phyloP scores from a whole-genome alignment of 371 early-diverging fungal species.

The Mucor racemosus region DNA sequence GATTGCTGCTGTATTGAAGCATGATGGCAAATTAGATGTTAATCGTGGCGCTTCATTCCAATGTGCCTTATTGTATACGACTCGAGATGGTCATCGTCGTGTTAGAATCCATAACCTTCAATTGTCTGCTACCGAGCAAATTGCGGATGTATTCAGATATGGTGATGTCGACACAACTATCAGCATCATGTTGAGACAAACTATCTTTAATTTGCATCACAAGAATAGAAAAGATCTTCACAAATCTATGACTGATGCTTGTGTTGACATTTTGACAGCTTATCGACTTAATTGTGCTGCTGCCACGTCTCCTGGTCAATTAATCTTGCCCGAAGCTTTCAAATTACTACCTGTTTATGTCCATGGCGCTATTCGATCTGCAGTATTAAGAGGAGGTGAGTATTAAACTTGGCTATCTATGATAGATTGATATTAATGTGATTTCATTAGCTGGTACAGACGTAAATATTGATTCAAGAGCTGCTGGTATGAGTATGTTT shows the following conservation, averaged over 20 bases:
- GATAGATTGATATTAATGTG: background rate
- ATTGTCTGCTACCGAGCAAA: slow-evolving; percentile 75
- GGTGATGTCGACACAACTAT: slow-evolving; percentile 93
- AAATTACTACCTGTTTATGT: slow-evolving; percentile 94
- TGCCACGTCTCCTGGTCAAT: slow-evolving; percentile 88
- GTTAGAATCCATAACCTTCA: slow-evolving; percentile 91
- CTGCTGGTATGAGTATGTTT: slow-evolving; percentile 78
- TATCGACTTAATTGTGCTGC: slow-evolving; percentile 94
- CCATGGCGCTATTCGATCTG: slow-evolving; percentile 81
- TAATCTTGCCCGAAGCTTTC: slow-evolving; percentile 95
- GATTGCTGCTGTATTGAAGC: slow-evolving; percentile 83
- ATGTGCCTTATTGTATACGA: slow-evolving; percentile 92
- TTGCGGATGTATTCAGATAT: slow-evolving; percentile 88
- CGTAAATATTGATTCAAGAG: slow-evolving; percentile 78
- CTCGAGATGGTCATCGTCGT: slow-evolving; percentile 83
- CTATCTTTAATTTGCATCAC: slow-evolving; percentile 74
- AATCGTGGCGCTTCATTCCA: slow-evolving; percentile 87
- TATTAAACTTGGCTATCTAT: background rate
- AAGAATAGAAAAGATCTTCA: slow-evolving; percentile 80
- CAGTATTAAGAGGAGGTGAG: slow-evolving; percentile 74
- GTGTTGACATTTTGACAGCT: slow-evolving; percentile 87
- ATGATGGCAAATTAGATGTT: slow-evolving; percentile 92
- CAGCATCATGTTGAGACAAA: slow-evolving; percentile 82
- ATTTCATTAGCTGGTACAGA: slow-evolving; percentile 50
- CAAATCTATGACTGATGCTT: slow-evolving; percentile 82